These are phyloP conservation scores for Berberis thunbergii DNA, from an alignment of 164 flowering plant species.

Conservation along the genomic window DNA sequence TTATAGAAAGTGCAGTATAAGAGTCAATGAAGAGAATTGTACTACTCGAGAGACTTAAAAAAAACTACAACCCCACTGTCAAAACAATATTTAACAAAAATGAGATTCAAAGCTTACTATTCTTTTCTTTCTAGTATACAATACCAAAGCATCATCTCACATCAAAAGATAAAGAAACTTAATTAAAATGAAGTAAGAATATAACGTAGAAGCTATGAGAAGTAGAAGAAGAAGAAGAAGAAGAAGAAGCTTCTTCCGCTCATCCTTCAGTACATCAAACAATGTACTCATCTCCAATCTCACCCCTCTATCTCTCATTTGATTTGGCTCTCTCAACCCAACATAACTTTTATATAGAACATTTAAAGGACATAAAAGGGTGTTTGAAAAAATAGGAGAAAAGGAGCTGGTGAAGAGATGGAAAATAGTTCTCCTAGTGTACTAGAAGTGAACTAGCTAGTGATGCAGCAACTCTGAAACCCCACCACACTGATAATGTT, in stretches of 20 bases:
- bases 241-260: conserved; percentile 22
- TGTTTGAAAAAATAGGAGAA: conserved; percentile 3
- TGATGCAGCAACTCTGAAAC: conserved; percentile 15
- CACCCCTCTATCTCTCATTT: not conserved
- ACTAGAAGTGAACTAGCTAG: not conserved
- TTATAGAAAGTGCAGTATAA: too few relatives aligned
- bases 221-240: not conserved
- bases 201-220: conserved; percentile 2
- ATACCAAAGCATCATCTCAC: conserved; percentile 6
- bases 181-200: not conserved
- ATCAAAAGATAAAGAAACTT: conserved; percentile 8
- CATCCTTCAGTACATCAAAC: conserved; percentile 18
- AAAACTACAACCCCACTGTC: too few relatives aligned
- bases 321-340: not conserved
- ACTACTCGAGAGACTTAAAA: too few relatives aligned
- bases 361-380: conserved; percentile 8
- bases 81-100: too few relatives aligned
- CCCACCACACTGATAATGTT: conserved; percentile 51
- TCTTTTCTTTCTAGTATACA: conserved; percentile 5
- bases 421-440: not conserved
- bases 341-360: conserved; percentile 9
- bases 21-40: too few relatives aligned
- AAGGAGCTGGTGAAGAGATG: not conserved
- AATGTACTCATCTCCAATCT: not conserved
- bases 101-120: not conserved